A percentile compares a stretch with the other conserved stretches of the same genome.
Evolutionary conservation across 345 rosid species (phyloP).

Genomic region (Eucalyptus melliodora): DNA sequence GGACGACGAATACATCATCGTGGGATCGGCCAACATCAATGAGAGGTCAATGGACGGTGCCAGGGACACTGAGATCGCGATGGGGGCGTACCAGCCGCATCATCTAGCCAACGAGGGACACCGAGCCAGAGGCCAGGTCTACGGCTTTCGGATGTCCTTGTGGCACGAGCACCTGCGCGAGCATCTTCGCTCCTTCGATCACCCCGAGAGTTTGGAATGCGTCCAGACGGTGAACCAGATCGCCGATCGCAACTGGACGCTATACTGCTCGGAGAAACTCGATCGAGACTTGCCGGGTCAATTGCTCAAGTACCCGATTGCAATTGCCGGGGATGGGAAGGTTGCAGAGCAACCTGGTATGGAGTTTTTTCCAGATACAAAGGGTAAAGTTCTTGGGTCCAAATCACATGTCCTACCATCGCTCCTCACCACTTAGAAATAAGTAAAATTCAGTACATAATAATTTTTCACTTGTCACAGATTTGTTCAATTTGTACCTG

Average conservation of each 20-base stretch:
- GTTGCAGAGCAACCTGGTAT: conserved; percentile 5
- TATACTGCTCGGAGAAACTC: conserved; percentile 5
- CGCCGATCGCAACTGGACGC: conserved; percentile 16
- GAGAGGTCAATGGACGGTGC: conserved; percentile 48
- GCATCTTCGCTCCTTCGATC: conserved; percentile 5
- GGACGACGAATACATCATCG: conserved; percentile 32
- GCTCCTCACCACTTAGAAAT: conserved; percentile 21
- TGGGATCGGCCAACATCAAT: conserved; percentile 45
- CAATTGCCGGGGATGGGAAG: conserved; percentile 10
- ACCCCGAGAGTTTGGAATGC: conserved; percentile 31
- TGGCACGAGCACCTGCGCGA: conserved; percentile 37
- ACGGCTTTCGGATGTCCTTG: conserved; percentile 34
- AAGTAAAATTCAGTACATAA: neutral
- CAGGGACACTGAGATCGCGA: conserved; percentile 43
- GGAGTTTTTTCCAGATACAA: conserved; percentile 31
- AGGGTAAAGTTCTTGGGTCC: conserved; percentile 20
- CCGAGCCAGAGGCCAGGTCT: conserved; percentile 33
- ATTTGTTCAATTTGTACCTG: neutral
- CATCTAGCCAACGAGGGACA: conserved; percentile 1
- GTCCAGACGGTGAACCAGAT: conserved; percentile 15
- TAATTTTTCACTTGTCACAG: neutral
- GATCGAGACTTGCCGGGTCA: conserved; percentile 35
- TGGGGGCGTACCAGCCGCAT: conserved; percentile 34
- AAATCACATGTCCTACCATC: conserved; percentile 25
- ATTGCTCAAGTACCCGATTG: conserved; percentile 31